These are phyloP conservation scores for Crithidia thermophila DNA, from an alignment of 208 protist genomes.

Conservation along the genomic window DNA sequence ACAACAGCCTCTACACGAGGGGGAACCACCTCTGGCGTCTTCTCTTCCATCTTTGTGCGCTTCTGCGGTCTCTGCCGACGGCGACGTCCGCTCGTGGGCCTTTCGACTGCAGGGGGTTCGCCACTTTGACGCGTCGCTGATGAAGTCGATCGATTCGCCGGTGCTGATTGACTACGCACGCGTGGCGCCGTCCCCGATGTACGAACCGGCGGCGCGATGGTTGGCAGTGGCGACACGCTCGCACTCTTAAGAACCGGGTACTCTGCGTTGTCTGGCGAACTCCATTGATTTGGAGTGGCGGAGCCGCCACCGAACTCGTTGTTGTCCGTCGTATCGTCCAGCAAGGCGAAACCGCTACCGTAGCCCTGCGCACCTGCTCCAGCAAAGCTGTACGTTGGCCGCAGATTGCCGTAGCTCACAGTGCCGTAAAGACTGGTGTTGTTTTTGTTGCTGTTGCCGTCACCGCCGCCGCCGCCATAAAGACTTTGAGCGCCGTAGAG, in stretches of 20 bases:
- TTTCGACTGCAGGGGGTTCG: background rate
- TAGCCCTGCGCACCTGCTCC: background rate
- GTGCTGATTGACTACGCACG: constrained; percentile 6
- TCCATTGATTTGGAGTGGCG: background rate
- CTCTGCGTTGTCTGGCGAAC: background rate
- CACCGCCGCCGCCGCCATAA: background rate
- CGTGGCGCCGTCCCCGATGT: background rate
- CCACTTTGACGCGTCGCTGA: background rate
- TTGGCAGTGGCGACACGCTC: background rate
- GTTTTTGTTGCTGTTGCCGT: background rate
- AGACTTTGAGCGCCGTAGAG: constrained; percentile 3
- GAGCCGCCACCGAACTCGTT: constrained; percentile 5
- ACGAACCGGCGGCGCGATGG: background rate
- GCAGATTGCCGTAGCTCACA: constrained; percentile 6
- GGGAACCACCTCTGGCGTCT: background rate
- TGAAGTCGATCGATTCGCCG: background rate
- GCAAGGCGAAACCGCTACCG: constrained; percentile 1
- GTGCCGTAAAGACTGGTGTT: constrained; percentile 2
- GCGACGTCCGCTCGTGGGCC: background rate
- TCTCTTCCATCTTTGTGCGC: constrained; percentile 1
- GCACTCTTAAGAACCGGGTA: background rate
- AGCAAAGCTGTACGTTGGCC: constrained; percentile 11
- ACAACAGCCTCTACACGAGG: too few relatives aligned
- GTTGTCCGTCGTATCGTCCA: background rate
- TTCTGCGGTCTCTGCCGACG: constrained; percentile 6